Percentiles rank a stretch among this genome's conserved stretches.
These are phyloP conservation scores for Hemileccinum impolitum DNA, from an alignment of 768 basidiomycete genomes.

Conservation along the genomic window DNA sequence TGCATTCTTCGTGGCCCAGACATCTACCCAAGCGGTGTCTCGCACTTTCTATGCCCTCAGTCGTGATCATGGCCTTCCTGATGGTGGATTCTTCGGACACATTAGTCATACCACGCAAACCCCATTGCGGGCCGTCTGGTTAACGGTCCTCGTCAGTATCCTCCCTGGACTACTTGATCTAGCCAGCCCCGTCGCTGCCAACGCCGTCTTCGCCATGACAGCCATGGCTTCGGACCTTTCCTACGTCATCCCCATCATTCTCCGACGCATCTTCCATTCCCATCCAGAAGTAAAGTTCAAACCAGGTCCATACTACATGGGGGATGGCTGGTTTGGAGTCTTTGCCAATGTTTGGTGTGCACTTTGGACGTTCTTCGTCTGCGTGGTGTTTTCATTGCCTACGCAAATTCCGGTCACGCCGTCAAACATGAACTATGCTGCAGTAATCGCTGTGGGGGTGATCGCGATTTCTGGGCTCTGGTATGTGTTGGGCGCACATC, in stretches of 20 bases:
- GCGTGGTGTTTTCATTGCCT: constrained; percentile 49
- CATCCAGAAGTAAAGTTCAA: constrained; percentile 59
- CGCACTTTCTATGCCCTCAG: constrained; percentile 60
- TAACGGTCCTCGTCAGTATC: constrained; percentile 41
- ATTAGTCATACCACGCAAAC: constrained; percentile 47
- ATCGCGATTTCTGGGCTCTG: constrained; percentile 37
- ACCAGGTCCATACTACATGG: constrained; percentile 62
- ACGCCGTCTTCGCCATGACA: constrained; percentile 56
- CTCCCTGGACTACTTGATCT: constrained; percentile 49
- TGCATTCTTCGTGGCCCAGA: constrained; percentile 58
- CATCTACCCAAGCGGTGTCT: constrained; percentile 51
- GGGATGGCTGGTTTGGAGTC: constrained; percentile 46
- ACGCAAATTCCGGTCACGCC: constrained; percentile 45
- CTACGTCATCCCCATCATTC: constrained; percentile 56
- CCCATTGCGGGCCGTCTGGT: constrained; percentile 55
- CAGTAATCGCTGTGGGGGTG: constrained; percentile 31
- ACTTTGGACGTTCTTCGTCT: constrained; percentile 44
- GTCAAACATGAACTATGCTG: constrained; percentile 52
- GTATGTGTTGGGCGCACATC: constrained; percentile 52
- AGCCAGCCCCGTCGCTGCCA: constrained; percentile 49
- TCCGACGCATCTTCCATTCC: constrained; percentile 46
- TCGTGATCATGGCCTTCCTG: constrained; percentile 52
- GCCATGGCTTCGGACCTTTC: constrained; percentile 51
- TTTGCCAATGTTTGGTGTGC: constrained; percentile 44
- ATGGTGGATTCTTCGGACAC: constrained; percentile 54